Evolutionary conservation across 768 basidiomycete genomes (phyloP), one percentile per base, ranked within the genome.

Genomic region (Mycena crocata): DNA sequence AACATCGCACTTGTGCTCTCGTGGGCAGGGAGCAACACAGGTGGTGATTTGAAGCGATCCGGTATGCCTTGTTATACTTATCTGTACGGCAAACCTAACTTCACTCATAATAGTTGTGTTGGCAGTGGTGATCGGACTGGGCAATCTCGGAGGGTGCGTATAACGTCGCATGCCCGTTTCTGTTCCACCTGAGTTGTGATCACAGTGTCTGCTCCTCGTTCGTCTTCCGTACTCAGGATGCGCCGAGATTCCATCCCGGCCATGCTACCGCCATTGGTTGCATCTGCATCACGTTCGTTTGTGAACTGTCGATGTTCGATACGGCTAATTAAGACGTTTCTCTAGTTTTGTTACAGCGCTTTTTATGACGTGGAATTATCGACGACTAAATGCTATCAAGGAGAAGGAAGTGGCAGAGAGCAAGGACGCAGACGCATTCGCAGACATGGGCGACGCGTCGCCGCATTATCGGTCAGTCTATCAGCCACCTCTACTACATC

Each of bases 31-130:
- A n/a, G n/a, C n/a, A n/a, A n/a, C n/a, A n/a, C n/a, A n/a, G n/a
- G n/a, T n/a, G n/a, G n/a, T n/a, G n/a, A n/a, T n/a, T 14, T 61
- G 50, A 61, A 61, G n/a, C 59, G 59, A 21, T 61, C 59, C 4
- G 57, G 57, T 59, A 49, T 8, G 57, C 15, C 15, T 17, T 3
- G n/a, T n/a, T 28, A 8, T 28, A 12, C 10, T 21, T 14, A 17
- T 30, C 13, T 34, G 23, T 1, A 2, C n/a, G n/a, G n/a, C n/a
- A n/a, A n/a, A n/a, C n/a, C n/a, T n/a, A n/a, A n/a, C n/a, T n/a
- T n/a, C n/a, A n/a, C n/a, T n/a, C 30, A 7, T 26, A 23, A 8
- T 23, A 52, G 50, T 61, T 7, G 59, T 61, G 1, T 32, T 61
- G 39, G 59, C 59, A 19, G 42, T 61, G 49, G 50, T 52, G 1